Percentiles rank a stretch among this genome's conserved stretches.
Evolutionary conservation across 2,329 filamentous ascomycete species (phyloP).

Genomic region (Apiospora rasikravindrae): DNA sequence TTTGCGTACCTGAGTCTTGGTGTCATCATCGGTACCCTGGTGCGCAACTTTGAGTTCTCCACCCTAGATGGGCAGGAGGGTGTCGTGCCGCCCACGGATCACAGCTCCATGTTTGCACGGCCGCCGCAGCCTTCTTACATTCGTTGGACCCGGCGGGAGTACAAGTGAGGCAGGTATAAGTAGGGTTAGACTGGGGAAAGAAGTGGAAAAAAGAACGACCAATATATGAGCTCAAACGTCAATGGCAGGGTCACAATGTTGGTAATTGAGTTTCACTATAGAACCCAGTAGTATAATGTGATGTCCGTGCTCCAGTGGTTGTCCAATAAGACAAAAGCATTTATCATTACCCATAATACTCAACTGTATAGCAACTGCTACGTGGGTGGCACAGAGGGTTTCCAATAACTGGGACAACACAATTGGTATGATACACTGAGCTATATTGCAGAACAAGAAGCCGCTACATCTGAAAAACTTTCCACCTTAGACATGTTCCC

Average conservation of each 20-base stretch:
- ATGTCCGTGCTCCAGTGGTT: neutral
- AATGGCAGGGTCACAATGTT: too few relatives aligned
- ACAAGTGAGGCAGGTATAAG: neutral
- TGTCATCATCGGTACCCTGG: slow-evolving; percentile 66
- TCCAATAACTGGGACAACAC: too few relatives aligned
- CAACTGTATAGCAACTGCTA: too few relatives aligned
- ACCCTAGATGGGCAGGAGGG: slow-evolving; percentile 60
- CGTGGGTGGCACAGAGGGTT: too few relatives aligned
- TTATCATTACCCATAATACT: too few relatives aligned
- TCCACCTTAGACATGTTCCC: too few relatives aligned
- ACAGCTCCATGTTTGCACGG: slow-evolving; percentile 53
- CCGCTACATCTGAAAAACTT: too few relatives aligned
- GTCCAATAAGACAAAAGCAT: neutral
- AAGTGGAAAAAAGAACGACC: too few relatives aligned
- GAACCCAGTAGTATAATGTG: neutral
- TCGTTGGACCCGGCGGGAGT: slow-evolving; percentile 34
- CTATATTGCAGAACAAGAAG: too few relatives aligned
- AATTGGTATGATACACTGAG: too few relatives aligned
- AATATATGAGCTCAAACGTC: too few relatives aligned
- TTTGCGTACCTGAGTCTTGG: slow-evolving; percentile 75
- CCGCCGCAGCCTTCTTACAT: slow-evolving; percentile 40
- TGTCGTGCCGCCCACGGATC: slow-evolving; percentile 67
- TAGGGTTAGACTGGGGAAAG: too few relatives aligned
- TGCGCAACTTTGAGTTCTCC: slow-evolving; percentile 64
- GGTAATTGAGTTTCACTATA: neutral